Evolutionary conservation across 2,329 filamentous ascomycete species (phyloP).

Genomic region (Sclerotinia subarctica): DNA sequence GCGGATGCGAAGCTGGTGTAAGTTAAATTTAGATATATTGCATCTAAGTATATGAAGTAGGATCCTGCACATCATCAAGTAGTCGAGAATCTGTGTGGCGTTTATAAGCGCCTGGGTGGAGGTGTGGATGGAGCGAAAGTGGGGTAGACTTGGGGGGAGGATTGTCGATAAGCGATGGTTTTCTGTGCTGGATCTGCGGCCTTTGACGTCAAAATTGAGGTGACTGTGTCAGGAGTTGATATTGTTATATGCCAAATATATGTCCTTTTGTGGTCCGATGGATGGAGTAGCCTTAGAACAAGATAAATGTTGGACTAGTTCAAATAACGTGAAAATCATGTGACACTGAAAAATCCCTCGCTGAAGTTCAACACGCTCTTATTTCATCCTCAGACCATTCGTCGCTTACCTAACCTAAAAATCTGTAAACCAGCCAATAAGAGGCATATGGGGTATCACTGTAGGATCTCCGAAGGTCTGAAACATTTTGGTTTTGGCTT

Average conservation of each 20-base stretch:
- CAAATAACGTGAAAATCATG: neutral
- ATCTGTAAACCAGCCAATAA: no score
- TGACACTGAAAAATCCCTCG: neutral
- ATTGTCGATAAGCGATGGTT: neutral
- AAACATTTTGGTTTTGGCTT: no score
- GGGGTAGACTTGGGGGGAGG: neutral
- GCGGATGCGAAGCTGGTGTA: neutral
- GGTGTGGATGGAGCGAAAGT: neutral
- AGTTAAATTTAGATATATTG: neutral
- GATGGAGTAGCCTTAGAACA: no score
- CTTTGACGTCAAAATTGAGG: neutral
- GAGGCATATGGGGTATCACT: no score
- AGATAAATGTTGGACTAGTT: neutral
- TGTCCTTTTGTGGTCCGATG: no score
- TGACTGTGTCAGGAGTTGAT: no score
- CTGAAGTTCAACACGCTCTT: no score
- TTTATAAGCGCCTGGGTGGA: constrained; percentile 2
- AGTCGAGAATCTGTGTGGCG: neutral
- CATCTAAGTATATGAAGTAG: neutral
- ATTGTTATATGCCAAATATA: no score
- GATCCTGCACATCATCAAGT: neutral
- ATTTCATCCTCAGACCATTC: no score
- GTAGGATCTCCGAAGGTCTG: no score
- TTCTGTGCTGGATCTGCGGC: neutral
- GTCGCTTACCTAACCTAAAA: no score